Percentiles rank a stretch among this genome's conserved stretches.
phyloP scores from a whole-genome alignment of 805 yeast genomes.

The Millerozyma acaciae region DNA sequence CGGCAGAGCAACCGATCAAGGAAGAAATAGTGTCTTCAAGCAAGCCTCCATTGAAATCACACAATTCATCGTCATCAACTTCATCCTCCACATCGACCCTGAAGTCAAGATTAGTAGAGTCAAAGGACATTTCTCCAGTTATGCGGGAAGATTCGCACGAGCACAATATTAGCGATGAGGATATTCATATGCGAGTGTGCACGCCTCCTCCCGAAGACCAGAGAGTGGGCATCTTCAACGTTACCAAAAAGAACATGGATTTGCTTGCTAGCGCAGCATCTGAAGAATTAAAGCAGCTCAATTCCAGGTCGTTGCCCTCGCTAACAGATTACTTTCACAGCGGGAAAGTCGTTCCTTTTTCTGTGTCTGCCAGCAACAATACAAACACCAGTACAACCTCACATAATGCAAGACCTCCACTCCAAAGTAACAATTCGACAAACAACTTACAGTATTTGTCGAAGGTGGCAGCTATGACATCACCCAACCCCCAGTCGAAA shows the following conservation, averaged over 20 bases:
- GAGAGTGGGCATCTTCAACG: neutral
- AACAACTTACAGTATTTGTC: constrained; percentile 22
- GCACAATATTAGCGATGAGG: constrained; percentile 2
- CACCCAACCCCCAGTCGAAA: constrained; percentile 7
- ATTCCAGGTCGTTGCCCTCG: constrained; percentile 52
- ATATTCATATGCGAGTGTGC: neutral
- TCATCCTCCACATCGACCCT: constrained; percentile 2
- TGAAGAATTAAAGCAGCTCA: constrained; percentile 46
- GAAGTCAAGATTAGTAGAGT: neutral
- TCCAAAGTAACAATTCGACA: constrained; percentile 8
- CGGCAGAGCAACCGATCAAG: neutral
- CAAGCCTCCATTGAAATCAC: neutral
- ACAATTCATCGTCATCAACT: neutral
- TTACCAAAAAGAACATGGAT: constrained; percentile 40
- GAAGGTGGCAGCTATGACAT: constrained; percentile 15
- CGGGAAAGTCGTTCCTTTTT: constrained; percentile 3
- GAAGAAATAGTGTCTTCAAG: too few relatives aligned
- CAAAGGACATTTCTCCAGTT: constrained; percentile 2
- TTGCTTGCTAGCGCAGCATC: constrained; percentile 53
- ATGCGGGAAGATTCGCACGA: constrained; percentile 1
- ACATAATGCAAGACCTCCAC: constrained; percentile 3
- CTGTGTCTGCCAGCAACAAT: constrained; percentile 10
- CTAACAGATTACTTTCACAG: constrained; percentile 44
- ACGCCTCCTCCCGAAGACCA: constrained; percentile 4
- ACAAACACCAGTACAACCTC: neutral